A percentile compares a stretch with the other conserved stretches of the same genome.
Conservation (phyloP, 1,284 basidiomycete species). For the Malassezia japonica region DNA sequence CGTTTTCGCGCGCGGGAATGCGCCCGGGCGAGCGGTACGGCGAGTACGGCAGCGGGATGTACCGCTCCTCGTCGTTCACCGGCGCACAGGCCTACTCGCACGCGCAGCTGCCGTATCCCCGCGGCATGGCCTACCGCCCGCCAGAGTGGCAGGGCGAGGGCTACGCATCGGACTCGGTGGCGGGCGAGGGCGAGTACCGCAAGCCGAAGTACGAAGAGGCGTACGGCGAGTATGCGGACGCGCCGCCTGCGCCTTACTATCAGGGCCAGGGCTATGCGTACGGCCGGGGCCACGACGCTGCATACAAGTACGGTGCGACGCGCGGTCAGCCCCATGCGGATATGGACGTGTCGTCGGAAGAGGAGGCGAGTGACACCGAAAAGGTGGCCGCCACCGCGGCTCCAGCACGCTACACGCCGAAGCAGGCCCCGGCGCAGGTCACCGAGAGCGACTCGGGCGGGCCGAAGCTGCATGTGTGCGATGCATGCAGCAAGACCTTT, state of each 20-base stretch:
- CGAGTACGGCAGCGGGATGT: background rate
- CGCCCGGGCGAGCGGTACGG: background rate
- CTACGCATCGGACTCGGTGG: background rate
- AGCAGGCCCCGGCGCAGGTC: constrained; percentile 11
- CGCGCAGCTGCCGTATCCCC: background rate
- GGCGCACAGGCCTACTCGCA: background rate
- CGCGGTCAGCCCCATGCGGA: background rate
- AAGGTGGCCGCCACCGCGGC: background rate
- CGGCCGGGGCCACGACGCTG: background rate
- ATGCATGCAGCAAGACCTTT: constrained; percentile 43
- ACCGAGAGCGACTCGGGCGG: constrained; percentile 47
- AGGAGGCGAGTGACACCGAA: constrained; percentile 10
- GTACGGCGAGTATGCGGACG: constrained; percentile 3
- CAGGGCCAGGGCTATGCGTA: background rate
- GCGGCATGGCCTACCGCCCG: background rate
- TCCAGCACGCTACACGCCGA: constrained; percentile 19
- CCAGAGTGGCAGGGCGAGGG: constrained; percentile 2
- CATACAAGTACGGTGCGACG: constrained; percentile 10
- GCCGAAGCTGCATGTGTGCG: constrained; percentile 44
- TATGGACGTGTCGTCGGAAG: constrained; percentile 11
- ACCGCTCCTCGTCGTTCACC: background rate
- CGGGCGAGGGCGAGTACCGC: background rate
- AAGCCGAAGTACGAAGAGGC: constrained; percentile 9
- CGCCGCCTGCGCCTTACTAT: constrained; percentile 5
- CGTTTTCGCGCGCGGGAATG: background rate